phyloP scores from a whole-genome alignment of 1,284 basidiomycete genomes.

The Ceratorhiza oryzae-sativae region DNA sequence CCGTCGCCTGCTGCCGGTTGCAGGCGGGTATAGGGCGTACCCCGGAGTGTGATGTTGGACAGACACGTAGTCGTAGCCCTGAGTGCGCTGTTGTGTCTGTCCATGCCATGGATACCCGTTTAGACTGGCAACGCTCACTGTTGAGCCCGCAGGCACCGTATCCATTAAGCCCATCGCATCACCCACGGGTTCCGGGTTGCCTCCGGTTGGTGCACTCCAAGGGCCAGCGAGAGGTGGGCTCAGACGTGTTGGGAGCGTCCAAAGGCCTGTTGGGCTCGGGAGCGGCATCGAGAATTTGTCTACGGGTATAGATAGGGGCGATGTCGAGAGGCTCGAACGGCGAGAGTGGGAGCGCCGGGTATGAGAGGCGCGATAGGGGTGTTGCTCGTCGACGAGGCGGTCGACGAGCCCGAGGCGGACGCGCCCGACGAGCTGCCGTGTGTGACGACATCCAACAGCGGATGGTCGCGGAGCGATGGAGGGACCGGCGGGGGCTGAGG shows the following conservation, averaged over 20 bases:
- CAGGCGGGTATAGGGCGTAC: constrained; percentile 15
- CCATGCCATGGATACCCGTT: constrained; percentile 30
- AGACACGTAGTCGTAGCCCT: constrained; percentile 21
- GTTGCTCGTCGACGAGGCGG: not conserved
- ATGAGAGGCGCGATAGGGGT: not conserved
- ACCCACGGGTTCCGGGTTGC: not conserved
- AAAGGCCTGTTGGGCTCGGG: constrained; percentile 32
- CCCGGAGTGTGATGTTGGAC: not conserved
- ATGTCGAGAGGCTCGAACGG: constrained; percentile 21
- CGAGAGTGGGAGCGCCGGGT: not conserved
- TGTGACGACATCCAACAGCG: constrained; percentile 25
- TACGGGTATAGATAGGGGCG: not conserved
- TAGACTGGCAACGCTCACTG: constrained; percentile 10
- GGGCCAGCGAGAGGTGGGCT: constrained; percentile 31
- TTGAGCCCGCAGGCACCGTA: constrained; percentile 32
- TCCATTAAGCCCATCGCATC: constrained; percentile 30
- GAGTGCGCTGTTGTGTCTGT: not conserved
- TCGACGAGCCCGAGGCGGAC: not conserved
- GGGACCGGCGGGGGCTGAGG: constrained; percentile 24
- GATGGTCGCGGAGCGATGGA: constrained; percentile 30
- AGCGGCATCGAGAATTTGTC: constrained; percentile 19
- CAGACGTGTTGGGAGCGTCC: constrained; percentile 19
- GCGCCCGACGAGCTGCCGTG: constrained; percentile 4
- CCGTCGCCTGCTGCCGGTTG: not conserved
- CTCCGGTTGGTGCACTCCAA: constrained; percentile 1